These are phyloP conservation scores for Ettlia oleoabundans DNA, from an alignment of 139 green algal genomes.

Conservation along the genomic window DNA sequence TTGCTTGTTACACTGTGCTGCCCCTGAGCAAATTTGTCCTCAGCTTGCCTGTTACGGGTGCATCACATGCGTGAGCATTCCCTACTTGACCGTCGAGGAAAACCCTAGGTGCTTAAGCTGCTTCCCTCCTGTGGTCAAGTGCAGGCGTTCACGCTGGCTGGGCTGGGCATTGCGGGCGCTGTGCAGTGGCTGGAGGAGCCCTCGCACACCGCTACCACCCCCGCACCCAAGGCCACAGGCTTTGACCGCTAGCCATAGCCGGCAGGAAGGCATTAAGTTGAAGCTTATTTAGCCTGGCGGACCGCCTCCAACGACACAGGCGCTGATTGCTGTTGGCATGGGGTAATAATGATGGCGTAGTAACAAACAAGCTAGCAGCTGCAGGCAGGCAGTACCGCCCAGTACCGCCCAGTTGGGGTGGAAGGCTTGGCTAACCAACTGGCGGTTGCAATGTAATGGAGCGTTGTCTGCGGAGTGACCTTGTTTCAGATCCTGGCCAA, in stretches of 20 bases:
- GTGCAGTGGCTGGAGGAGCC: slow-evolving; percentile 20
- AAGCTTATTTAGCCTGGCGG: too few species aligned
- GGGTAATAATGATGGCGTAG: too few species aligned
- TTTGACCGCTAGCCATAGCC: not conserved
- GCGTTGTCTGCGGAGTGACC: too few species aligned
- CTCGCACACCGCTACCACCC: too few species aligned
- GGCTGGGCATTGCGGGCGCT: slow-evolving; percentile 31
- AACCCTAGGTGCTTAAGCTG: not conserved
- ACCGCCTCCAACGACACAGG: too few species aligned
- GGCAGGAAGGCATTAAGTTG: not conserved
- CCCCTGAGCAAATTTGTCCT: not conserved
- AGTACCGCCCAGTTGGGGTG: too few species aligned
- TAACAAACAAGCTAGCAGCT: too few species aligned
- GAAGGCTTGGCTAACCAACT: too few species aligned
- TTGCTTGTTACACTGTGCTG: not conserved
- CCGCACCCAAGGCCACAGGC: slow-evolving; percentile 15
- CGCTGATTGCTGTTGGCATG: too few species aligned
- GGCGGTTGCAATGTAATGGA: too few species aligned
- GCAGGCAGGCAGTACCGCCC: too few species aligned
- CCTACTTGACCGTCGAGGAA: not conserved
- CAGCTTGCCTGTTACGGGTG: not conserved
- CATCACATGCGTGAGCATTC: not conserved
- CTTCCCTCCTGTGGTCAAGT: not conserved
- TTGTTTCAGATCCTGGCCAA: too few species aligned
- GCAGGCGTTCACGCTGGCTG: slow-evolving; percentile 54